Evolutionary conservation across 2,329 filamentous ascomycete species (phyloP), one percentile per base, ranked within the genome.

Genomic region (Penicillium sp.): DNA sequence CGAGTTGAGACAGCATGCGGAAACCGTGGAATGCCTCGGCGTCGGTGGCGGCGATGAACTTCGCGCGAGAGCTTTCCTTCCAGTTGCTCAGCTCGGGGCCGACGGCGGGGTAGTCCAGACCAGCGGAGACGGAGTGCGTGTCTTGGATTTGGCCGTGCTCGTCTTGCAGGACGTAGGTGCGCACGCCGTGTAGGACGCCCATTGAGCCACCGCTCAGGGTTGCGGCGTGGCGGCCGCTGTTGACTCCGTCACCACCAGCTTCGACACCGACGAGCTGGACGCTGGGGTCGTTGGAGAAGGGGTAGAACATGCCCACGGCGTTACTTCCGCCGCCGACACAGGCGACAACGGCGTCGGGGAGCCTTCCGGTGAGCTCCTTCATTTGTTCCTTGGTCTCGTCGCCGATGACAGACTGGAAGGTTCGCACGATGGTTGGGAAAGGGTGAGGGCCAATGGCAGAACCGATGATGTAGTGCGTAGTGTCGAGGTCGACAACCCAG

Each of bases 391-490:
- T 96, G 46, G 94, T 97, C 80, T 99, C 94, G 65, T 89, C 84
- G 55, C 94, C 94, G 64, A 99, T 99, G 61, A 99, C 89, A 5
- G 89, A 94, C 77, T 97, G 94, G 86, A 99, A 97, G 0, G 93
- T 97, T 59, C 94, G 87, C 52, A 97, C 94, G 61, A 97, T 97
- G 52, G 91, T 96, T 1, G 94, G 94, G 86, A 97, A 97, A 11
- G 94, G 94, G 72, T 99, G 94, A 48, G 94, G 94, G 0, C 94
- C 94, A 65, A 99, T 99, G 46, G 94, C 94, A 16, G 91, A 97
- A 56, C 94, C 94, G 66, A 99, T 96, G 66, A 97, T 94, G 79
- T 97, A 99, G 80, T 99, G 94, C 0, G 94, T 97, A 18, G 90
- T 95, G 66, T 92, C 87, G 16, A 99, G 88, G 64, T 92, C 83